phyloP scores from a whole-genome alignment of 2,329 filamentous ascomycete genomes.

The Pseudogymnoascus sp. region DNA sequence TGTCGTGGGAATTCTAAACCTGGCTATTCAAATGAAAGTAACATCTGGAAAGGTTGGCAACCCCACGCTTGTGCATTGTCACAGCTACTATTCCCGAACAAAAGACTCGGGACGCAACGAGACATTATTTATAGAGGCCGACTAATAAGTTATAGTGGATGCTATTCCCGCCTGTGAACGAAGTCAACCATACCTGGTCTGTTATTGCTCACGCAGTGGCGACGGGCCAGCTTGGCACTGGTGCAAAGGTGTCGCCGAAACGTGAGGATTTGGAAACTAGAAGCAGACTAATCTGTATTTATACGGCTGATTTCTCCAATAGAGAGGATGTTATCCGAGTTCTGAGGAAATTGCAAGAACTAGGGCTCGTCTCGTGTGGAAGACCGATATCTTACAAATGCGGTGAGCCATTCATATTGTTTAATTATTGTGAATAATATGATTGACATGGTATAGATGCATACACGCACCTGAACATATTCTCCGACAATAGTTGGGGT shows the following conservation, averaged over 20 bases:
- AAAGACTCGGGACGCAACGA: not conserved
- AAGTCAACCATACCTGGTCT: conserved; percentile 59
- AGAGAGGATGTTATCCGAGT: conserved; percentile 62
- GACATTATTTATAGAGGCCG: not conserved
- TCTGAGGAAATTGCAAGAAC: conserved; percentile 51
- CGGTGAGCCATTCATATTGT: conserved; percentile 19
- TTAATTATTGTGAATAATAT: not conserved
- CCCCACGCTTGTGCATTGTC: not conserved
- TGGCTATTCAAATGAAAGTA: conserved; percentile 53
- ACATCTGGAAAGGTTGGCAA: conserved; percentile 56
- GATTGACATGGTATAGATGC: conserved; percentile 43
- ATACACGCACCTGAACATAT: conserved; percentile 60
- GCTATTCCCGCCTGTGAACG: conserved; percentile 51
- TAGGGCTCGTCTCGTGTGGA: conserved; percentile 49
- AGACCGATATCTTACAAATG: conserved; percentile 67
- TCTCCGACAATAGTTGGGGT: conserved; percentile 49
- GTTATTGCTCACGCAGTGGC: conserved; percentile 60
- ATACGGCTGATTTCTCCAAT: conserved; percentile 69
- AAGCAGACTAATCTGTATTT: conserved; percentile 63
- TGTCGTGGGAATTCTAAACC: conserved; percentile 47
- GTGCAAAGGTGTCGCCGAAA: conserved; percentile 64
- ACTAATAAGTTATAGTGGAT: conserved; percentile 53
- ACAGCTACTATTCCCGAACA: not conserved
- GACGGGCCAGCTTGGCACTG: conserved; percentile 61
- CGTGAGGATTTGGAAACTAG: conserved; percentile 34